Conservation (phyloP, 2,329 filamentous ascomycete species). For the Apiospora malaysiana region DNA sequence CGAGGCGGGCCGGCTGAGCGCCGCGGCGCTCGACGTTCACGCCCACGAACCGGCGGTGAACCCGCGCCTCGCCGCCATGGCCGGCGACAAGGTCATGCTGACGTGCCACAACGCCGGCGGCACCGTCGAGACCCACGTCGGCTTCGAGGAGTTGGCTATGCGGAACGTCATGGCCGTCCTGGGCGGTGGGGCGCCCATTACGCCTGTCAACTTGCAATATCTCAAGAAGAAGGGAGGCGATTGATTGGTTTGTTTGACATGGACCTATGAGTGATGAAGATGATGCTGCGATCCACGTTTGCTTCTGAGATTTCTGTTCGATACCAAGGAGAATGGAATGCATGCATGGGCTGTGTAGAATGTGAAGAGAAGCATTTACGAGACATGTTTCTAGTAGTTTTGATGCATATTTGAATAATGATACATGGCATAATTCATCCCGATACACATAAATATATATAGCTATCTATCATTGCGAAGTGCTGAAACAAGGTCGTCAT, state of each 20-base stretch:
- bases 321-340: background rate
- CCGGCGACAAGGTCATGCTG: conserved; percentile 56
- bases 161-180: conserved; percentile 69
- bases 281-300: background rate
- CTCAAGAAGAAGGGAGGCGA: conserved; percentile 23
- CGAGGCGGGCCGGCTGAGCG: conserved; percentile 53
- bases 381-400: background rate
- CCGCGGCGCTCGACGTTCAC: conserved; percentile 70
- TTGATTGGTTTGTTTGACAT: background rate
- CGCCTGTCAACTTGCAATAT: conserved; percentile 66
- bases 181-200: conserved; percentile 55
- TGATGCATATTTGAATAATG: background rate
- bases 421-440: background rate
- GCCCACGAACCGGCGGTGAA: conserved; percentile 63
- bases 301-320: background rate
- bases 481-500: background rate
- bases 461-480: background rate
- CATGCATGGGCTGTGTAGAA: background rate
- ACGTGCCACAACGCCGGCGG: conserved; percentile 73
- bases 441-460: no score
- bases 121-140: conserved; percentile 69
- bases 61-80: conserved; percentile 49
- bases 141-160: conserved; percentile 71
- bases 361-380: background rate
- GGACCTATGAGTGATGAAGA: background rate